A percentile compares a stretch with the other conserved stretches of the same genome.
phyloP scores from a whole-genome alignment of 257 asterid species.

The Solanum tacnaense region DNA sequence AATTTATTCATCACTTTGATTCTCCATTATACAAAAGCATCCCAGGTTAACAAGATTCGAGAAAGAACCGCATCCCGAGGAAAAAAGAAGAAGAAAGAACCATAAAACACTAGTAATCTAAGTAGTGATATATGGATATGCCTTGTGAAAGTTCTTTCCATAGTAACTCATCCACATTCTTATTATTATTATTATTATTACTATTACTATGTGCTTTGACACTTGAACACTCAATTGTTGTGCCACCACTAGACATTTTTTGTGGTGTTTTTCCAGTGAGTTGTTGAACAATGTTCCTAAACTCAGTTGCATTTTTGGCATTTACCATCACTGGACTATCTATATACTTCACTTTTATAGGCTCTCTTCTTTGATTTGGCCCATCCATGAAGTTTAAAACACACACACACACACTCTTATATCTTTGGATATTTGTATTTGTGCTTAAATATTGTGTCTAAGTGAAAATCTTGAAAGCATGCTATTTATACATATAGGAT shows the following conservation, averaged over 20 bases:
- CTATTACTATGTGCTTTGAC: neutral
- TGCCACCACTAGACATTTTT: neutral
- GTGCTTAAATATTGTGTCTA: neutral
- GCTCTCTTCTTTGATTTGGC: constrained; percentile 3
- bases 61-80: neutral
- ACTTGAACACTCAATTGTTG: neutral
- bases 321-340: constrained; percentile 17
- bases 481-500: neutral
- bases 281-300: constrained; percentile 23
- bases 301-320: constrained; percentile 19
- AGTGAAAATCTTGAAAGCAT: neutral
- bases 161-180: neutral
- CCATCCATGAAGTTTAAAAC: neutral
- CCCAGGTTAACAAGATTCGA: neutral
- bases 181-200: neutral
- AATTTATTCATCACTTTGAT: neutral
- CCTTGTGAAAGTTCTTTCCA: neutral
- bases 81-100: neutral
- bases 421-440: neutral
- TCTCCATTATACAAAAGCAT: neutral
- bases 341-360: constrained; percentile 19
- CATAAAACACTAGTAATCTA: neutral
- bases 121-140: neutral
- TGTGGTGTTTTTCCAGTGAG: constrained; percentile 18
- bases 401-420: neutral